A percentile compares a stretch with the other conserved stretches of the same genome.
These are phyloP conservation scores for Onygenales sp. DNA, from an alignment of 2,329 filamentous ascomycete species.

Conservation along the genomic window DNA sequence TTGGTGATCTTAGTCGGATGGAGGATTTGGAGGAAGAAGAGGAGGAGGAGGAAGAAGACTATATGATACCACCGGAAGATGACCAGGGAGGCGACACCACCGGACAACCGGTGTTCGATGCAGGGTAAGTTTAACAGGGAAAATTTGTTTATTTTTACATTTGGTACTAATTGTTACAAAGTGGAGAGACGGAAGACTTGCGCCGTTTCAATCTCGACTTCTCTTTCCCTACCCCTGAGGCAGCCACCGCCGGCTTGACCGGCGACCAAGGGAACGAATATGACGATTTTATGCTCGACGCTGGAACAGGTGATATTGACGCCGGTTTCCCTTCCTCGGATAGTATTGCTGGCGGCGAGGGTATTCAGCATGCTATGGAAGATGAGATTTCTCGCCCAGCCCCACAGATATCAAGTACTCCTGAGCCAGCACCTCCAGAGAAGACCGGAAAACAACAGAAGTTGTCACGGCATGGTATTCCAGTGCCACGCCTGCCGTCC, in stretches of 20 bases:
- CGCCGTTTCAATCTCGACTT: constrained; percentile 33
- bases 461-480: constrained; percentile 61
- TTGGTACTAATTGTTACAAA: constrained; percentile 16
- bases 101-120: constrained; percentile 30
- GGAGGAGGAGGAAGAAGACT: constrained; percentile 32
- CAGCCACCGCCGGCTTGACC: constrained; percentile 20
- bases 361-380: constrained; percentile 22
- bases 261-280: constrained; percentile 25
- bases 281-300: constrained; percentile 24
- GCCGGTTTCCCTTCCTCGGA: constrained; percentile 18
- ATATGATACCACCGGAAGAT: constrained; percentile 2
- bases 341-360: constrained; percentile 20
- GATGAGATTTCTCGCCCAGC: constrained; percentile 20
- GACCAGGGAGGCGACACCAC: constrained; percentile 23
- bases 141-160: not conserved
- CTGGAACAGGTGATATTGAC: constrained; percentile 19
- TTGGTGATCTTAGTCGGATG: constrained; percentile 38
- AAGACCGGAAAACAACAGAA: constrained; percentile 41
- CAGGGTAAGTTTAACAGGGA: constrained; percentile 20
- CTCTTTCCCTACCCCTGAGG: constrained; percentile 29
- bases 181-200: constrained; percentile 36
- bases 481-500: constrained; percentile 65
- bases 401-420: constrained; percentile 24
- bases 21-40: constrained; percentile 33
- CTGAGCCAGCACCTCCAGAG: constrained; percentile 25